A percentile compares a stretch with the other conserved stretches of the same genome.
phyloP scores from a whole-genome alignment of 192 early-diverging fungal species.

The Coemansia sp. region DNA sequence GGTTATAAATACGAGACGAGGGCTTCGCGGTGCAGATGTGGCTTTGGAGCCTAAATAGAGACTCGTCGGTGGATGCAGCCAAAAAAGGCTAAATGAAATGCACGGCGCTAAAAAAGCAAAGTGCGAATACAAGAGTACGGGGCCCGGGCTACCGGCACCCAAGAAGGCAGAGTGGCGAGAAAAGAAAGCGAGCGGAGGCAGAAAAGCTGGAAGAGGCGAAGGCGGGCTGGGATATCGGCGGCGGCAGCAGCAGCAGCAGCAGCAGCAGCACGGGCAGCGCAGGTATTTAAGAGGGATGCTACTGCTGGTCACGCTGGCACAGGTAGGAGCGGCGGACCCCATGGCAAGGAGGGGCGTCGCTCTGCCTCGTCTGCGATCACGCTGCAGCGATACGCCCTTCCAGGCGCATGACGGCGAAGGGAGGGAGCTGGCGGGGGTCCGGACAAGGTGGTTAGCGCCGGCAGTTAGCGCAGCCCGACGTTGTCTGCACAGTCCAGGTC shows the following conservation, averaged over 20 bases:
- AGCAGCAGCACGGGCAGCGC: background rate
- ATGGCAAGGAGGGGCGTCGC: background rate
- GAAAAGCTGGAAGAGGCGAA: background rate
- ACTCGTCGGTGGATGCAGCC: conserved; percentile 3
- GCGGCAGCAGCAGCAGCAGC: background rate
- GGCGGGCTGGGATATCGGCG: background rate
- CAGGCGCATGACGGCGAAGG: background rate
- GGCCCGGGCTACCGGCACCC: background rate
- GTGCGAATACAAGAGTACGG: background rate
- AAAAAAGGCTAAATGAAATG: conserved; percentile 14
- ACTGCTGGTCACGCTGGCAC: conserved; percentile 8
- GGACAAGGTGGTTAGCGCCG: background rate
- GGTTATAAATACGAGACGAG: background rate
- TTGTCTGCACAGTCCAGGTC: background rate
- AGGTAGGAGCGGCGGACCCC: background rate
- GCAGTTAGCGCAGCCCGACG: background rate
- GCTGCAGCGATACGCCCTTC: conserved; percentile 1
- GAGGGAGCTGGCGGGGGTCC: background rate
- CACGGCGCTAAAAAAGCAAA: background rate
- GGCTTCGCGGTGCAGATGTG: conserved; percentile 9
- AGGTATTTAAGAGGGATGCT: background rate
- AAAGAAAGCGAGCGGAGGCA: background rate
- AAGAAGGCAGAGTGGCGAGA: background rate
- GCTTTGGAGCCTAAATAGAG: conserved; percentile 11
- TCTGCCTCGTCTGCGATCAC: conserved; percentile 6